These are phyloP conservation scores for Straminergon stramineum DNA, from an alignment of 225 moss, liverwort and hornwort genomes.

Conservation along the genomic window DNA sequence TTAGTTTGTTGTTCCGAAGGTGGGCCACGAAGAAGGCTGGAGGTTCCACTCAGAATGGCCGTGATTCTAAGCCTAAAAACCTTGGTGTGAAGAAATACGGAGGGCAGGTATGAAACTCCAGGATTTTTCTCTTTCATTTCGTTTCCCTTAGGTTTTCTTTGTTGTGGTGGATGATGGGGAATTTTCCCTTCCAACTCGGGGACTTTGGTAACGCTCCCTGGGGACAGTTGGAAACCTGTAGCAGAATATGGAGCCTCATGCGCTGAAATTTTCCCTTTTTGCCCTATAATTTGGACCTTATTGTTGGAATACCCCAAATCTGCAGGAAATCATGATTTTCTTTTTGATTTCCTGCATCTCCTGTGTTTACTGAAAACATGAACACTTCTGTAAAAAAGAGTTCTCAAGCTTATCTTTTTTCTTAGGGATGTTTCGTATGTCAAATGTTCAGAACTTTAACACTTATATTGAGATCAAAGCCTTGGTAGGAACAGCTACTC, in stretches of 20 bases:
- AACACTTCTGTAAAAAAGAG: background rate
- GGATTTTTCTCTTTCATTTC: background rate
- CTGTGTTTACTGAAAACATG: background rate
- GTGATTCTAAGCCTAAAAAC: conserved; percentile 67
- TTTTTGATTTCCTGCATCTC: background rate
- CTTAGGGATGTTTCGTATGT: background rate
- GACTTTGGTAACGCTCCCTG: background rate
- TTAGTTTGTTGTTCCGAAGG: conserved; percentile 38
- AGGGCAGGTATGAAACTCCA: conserved; percentile 39
- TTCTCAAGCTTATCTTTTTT: background rate
- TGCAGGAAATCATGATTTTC: background rate
- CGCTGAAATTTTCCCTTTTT: background rate
- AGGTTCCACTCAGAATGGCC: conserved; percentile 74
- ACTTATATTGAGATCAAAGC: background rate
- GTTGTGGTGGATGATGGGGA: background rate
- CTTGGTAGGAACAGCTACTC: background rate
- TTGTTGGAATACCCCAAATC: background rate
- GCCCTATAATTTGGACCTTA: background rate
- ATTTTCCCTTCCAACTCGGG: background rate
- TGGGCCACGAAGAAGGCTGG: conserved; percentile 87
- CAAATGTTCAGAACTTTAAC: background rate
- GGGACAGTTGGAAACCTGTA: background rate
- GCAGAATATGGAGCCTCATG: background rate
- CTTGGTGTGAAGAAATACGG: conserved; percentile 81
- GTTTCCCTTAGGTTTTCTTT: background rate